These are phyloP conservation scores for Prunella vulgaris DNA, from an alignment of 257 asterid species.

Conservation along the genomic window DNA sequence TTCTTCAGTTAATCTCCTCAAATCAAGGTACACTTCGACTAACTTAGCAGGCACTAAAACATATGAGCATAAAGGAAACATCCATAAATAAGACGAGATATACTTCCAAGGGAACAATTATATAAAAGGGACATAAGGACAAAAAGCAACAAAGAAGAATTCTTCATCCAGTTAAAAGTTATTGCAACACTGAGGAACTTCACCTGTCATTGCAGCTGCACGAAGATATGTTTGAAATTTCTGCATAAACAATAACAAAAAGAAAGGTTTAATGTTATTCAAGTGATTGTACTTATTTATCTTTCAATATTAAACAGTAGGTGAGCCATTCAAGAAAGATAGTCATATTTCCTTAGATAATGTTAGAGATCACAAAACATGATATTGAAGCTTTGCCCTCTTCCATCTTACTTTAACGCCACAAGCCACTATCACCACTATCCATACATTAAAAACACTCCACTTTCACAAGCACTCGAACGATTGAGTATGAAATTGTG, in stretches of 20 bases:
- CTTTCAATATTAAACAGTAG: background rate
- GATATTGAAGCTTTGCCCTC: background rate
- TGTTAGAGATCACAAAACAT: slow-evolving; percentile 4
- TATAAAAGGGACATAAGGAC: background rate
- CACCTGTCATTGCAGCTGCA: slow-evolving; percentile 71
- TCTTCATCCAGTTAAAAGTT: slow-evolving; percentile 1
- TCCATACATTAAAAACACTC: background rate
- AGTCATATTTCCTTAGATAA: background rate
- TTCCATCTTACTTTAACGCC: background rate
- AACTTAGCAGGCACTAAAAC: slow-evolving; percentile 72
- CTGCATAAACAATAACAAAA: slow-evolving; percentile 38
- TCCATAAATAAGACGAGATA: background rate
- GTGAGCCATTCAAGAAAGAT: background rate
- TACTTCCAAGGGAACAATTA: background rate
- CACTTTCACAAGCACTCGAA: background rate
- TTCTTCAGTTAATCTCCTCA: slow-evolving; percentile 72
- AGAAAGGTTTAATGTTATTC: slow-evolving; percentile 9
- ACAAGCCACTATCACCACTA: background rate
- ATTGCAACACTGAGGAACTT: background rate
- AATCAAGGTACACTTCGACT: slow-evolving; percentile 63
- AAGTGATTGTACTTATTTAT: background rate
- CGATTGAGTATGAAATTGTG: background rate
- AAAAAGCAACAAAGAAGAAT: background rate
- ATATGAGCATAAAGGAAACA: slow-evolving; percentile 14
- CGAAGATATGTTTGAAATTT: slow-evolving; percentile 44